phyloP scores from a whole-genome alignment of 768 basidiomycete genomes.

The Lactarius evosmus region DNA sequence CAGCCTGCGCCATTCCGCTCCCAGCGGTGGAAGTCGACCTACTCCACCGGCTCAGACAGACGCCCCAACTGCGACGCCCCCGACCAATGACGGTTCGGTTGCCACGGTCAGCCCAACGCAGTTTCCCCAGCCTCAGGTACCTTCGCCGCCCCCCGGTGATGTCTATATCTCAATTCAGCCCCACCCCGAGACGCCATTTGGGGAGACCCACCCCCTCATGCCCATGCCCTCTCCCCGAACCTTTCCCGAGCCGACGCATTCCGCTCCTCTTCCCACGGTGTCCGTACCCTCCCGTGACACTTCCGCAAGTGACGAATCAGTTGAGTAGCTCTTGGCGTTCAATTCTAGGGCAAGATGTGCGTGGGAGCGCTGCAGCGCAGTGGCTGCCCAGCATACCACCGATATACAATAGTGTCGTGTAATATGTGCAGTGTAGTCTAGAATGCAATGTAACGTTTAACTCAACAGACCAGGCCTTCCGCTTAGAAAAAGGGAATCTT shows the following conservation, averaged over 20 bases:
- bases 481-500: slow-evolving; percentile 4
- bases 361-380: too few relatives aligned
- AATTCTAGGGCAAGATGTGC: too few relatives aligned
- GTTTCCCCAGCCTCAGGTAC: neutral
- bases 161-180: neutral
- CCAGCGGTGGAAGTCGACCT: neutral
- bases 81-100: neutral
- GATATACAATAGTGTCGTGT: too few relatives aligned
- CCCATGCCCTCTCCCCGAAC: neutral
- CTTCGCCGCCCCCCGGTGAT: neutral
- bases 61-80: neutral
- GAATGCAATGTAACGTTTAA: too few relatives aligned
- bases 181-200: neutral
- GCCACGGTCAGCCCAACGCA: neutral
- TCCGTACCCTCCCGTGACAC: neutral
- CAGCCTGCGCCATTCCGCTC: neutral
- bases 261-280: neutral
- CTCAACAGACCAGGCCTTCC: too few relatives aligned
- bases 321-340: neutral
- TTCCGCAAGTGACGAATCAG: neutral
- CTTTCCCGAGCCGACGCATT: neutral
- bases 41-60: neutral
- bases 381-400: too few relatives aligned
- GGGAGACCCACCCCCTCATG: neutral
- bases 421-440: too few relatives aligned